Percentiles rank a stretch among this genome's conserved stretches.
These are phyloP conservation scores for Vachellia pachyceras DNA, from an alignment of 306 rosid species.

Conservation along the genomic window DNA sequence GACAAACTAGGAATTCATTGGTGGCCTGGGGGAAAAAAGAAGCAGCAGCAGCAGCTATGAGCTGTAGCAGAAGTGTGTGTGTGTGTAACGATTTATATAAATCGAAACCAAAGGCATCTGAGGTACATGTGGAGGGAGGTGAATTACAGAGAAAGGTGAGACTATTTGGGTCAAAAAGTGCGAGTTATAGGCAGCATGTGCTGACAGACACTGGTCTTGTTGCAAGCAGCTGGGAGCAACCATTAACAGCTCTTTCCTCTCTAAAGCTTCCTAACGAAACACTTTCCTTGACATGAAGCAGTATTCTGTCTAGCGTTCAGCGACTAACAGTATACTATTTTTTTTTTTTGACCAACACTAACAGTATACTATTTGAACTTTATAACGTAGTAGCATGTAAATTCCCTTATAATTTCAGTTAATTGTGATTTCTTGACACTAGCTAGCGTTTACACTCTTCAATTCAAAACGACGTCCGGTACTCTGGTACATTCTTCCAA, in stretches of 20 bases:
- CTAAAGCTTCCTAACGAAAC: not conserved
- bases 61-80: slow-evolving; percentile 12
- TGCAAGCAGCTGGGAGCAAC: not conserved
- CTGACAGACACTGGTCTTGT: not conserved
- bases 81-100: not conserved
- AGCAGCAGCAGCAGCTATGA: not conserved
- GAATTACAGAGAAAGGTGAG: slow-evolving; percentile 16
- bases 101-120: slow-evolving; percentile 12
- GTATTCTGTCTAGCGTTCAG: no score
- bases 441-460: no score
- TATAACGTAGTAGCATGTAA: no score
- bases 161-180: not conserved
- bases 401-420: no score
- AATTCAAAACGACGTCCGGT: no score
- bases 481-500: no score
- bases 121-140: slow-evolving; percentile 36
- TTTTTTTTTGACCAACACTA: no score
- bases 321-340: no score
- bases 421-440: no score
- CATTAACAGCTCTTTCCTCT: not conserved
- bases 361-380: no score
- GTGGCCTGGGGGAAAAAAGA: not conserved
- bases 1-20: not conserved
- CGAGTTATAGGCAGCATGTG: not conserved
- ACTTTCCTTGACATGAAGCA: not conserved